Base-by-base conservation (phyloP, 2,329 filamentous ascomycete genomes). In the Arachnopeziza araneosa region DNA sequence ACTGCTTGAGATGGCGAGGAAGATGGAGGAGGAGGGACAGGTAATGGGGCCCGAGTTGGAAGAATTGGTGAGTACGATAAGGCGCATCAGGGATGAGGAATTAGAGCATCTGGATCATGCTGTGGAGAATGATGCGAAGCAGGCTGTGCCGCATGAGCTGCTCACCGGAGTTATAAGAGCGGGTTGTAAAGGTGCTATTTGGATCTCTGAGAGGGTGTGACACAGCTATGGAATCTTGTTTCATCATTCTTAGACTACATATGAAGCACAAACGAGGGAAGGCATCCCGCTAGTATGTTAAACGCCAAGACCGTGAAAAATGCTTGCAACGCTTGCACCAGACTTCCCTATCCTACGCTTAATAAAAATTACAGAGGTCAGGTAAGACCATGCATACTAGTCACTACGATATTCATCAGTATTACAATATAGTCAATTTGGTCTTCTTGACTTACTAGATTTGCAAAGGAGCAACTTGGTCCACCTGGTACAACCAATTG, bases 401-500 rank as follows among this genome's bases (percentile, higher is more conserved):
- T 54, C 52, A 32, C 52, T 54, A 24, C 10, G 21, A 32, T 10
- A 30, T 26, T 54, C 21, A 14, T 54, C 32, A 54, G 52, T 54
- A 5, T 32, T 19, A 24, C 23, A n/a, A 12, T 55, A 12, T 48
- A 8, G n/a, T 1, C 6, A 12, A 23, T 48, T 44, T 14, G 17
- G 21, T 49, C 10, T 50, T 55, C 22, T 36, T 50, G n/a, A 82
- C 89, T 87, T 81, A 91, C 90, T 99, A 99, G 70, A 99, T 98
- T 77, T 97, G 92, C 76, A 99, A 80, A 59, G 95, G 95, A 69
- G 95, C 96, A 72, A 99, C 88, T 74, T 96, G 89, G 74, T 99
- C 95, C 59, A 98, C 91, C 71, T 93, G 91, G 76, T 96, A 98
- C 64, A 97, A 83, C 95, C 95, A 99, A 72, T 97, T 96, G 59